A percentile compares a stretch with the other conserved stretches of the same genome.
Evolutionary conservation across 164 flowering plant genomes (phyloP).

Genomic region (Platanus orientalis): DNA sequence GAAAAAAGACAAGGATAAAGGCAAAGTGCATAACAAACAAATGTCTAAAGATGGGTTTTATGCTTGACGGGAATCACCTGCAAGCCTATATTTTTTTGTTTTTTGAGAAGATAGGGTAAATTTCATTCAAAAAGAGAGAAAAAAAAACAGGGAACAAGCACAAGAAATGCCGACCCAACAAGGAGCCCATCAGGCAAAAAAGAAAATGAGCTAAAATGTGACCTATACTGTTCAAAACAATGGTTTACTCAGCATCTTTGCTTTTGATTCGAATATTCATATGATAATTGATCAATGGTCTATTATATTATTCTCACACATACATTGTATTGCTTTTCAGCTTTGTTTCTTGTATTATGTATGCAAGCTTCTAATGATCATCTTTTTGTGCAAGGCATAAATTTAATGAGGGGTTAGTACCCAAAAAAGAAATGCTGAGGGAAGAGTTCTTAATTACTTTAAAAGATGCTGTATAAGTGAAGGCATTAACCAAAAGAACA

Average conservation of each 20-base stretch:
- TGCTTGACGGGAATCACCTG: too few relatives aligned
- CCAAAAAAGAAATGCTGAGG: not conserved
- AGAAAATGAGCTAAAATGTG: too few relatives aligned
- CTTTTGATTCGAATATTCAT: too few relatives aligned
- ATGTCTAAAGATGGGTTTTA: not conserved
- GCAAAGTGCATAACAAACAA: not conserved
- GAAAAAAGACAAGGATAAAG: constrained; percentile 1
- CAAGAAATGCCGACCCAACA: too few relatives aligned
- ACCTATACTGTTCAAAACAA: not conserved
- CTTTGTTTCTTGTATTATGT: not conserved
- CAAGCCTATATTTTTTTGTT: too few relatives aligned
- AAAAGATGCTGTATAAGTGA: not conserved
- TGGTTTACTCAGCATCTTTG: not conserved
- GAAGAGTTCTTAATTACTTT: not conserved
- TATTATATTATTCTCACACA: not conserved
- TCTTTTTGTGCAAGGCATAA: not conserved
- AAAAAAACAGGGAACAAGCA: not conserved
- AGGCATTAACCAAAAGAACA: too few relatives aligned
- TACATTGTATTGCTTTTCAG: constrained; percentile 1
- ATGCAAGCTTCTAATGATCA: not conserved
- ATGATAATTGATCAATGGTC: too few relatives aligned
- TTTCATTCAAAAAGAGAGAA: too few relatives aligned
- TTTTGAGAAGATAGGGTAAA: too few relatives aligned
- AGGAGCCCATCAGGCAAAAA: too few relatives aligned
- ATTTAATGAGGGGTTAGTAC: too few relatives aligned